phyloP scores from a whole-genome alignment of 140 eudicot species.

The Senecio squalidus region DNA sequence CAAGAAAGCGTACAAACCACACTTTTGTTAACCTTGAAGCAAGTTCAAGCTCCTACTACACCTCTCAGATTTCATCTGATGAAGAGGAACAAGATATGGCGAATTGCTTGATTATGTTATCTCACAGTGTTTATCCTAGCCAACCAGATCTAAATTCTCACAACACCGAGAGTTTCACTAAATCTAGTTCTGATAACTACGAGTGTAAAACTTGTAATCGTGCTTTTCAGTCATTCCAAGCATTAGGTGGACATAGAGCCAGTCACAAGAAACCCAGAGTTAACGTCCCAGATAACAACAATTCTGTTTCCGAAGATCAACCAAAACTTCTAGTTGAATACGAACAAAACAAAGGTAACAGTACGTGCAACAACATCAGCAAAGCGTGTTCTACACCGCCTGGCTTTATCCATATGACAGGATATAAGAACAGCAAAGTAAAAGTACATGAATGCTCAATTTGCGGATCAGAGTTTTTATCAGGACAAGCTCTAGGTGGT shows the following conservation, averaged over 20 bases:
- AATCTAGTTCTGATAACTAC: slow-evolving; percentile 26
- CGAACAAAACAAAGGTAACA: slow-evolving; percentile 10
- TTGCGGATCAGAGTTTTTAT: slow-evolving; percentile 66
- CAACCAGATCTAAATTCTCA: not conserved
- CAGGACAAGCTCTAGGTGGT: slow-evolving; percentile 96
- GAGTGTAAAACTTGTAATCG: slow-evolving; percentile 63
- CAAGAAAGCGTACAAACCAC: slow-evolving; percentile 51
- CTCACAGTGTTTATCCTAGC: slow-evolving; percentile 33
- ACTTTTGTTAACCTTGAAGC: too few relatives aligned
- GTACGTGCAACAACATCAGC: not conserved
- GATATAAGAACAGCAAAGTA: slow-evolving; percentile 17
- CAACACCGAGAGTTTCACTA: slow-evolving; percentile 16
- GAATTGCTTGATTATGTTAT: slow-evolving; percentile 68
- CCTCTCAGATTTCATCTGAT: slow-evolving; percentile 28
- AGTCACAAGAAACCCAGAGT: slow-evolving; percentile 55
- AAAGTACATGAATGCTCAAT: slow-evolving; percentile 79
- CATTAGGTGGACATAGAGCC: slow-evolving; percentile 70
- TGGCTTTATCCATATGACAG: slow-evolving; percentile 1
- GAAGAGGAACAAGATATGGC: slow-evolving; percentile 91
- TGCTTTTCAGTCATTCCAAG: slow-evolving; percentile 49
- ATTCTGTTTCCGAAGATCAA: slow-evolving; percentile 2
- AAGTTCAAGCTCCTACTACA: slow-evolving; percentile 23
- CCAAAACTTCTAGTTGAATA: not conserved
- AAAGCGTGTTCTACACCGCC: slow-evolving; percentile 14
- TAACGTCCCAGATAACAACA: not conserved